Percentiles rank a stretch among this genome's conserved stretches.
These are phyloP conservation scores for Nigrospora osmanthi DNA, from an alignment of 2,329 filamentous ascomycete genomes.

Conservation along the genomic window DNA sequence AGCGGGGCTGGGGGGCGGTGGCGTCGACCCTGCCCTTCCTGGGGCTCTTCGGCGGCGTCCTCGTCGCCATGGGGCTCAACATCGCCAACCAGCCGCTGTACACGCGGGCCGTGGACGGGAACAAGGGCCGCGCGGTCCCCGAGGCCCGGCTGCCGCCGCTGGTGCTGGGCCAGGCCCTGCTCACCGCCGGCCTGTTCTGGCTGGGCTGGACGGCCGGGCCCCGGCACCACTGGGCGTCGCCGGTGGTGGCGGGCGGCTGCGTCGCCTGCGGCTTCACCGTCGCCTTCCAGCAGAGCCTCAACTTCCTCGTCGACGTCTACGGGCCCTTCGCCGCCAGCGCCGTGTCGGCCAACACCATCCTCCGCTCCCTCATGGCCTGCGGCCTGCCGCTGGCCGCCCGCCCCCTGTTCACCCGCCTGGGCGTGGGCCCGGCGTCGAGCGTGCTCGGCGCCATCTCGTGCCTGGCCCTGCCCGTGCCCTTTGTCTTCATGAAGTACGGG, in stretches of 20 bases:
- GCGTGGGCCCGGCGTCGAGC: background rate
- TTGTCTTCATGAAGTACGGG: background rate
- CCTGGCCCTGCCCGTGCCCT: background rate
- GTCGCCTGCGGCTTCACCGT: slow-evolving; percentile 7
- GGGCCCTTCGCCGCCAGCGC: background rate
- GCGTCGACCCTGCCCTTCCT: slow-evolving; percentile 36
- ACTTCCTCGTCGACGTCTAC: background rate
- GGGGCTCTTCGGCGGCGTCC: slow-evolving; percentile 33
- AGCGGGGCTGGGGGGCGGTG: slow-evolving; percentile 31
- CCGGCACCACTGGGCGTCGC: background rate
- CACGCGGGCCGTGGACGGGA: slow-evolving; percentile 5
- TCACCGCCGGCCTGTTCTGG: slow-evolving; percentile 1
- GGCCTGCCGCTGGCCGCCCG: background rate
- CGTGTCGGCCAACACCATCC: background rate
- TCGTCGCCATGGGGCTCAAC: slow-evolving; percentile 1
- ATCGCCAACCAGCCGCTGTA: slow-evolving; percentile 12
- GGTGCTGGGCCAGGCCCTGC: background rate
- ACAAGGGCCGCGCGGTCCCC: background rate
- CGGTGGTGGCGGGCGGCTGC: background rate
- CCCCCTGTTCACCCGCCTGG: background rate
- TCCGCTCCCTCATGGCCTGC: background rate
- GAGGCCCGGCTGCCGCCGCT: slow-evolving; percentile 1
- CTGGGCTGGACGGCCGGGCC: slow-evolving; percentile 3
- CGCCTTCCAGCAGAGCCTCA: background rate
- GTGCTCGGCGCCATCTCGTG: background rate